Conservation (phyloP, 331 rosid genomes). For the Arachis monticola region DNA sequence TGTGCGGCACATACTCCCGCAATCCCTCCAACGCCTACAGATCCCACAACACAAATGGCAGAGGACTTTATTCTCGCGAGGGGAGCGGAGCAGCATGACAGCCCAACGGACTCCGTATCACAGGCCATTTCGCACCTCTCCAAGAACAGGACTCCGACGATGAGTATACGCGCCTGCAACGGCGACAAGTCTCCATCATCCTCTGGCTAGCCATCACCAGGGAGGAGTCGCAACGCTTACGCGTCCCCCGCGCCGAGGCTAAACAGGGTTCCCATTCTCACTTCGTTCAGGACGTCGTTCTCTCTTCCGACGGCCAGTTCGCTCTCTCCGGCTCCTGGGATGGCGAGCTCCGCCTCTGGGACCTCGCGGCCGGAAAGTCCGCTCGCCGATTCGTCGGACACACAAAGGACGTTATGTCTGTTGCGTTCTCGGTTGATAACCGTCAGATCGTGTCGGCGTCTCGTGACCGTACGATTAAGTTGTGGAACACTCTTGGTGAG, state of each 20-base stretch:
- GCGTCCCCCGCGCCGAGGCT: slow-evolving; percentile 94
- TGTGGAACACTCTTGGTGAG: too few species aligned
- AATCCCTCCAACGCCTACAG: too few species aligned
- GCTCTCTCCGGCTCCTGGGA: too few species aligned
- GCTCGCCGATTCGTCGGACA: too few species aligned
- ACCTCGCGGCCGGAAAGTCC: too few species aligned
- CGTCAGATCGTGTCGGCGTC: too few species aligned
- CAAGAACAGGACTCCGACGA: slow-evolving; percentile 81
- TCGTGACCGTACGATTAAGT: too few species aligned
- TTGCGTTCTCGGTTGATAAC: too few species aligned
- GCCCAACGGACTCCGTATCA: slow-evolving; percentile 92
- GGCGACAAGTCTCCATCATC: slow-evolving; percentile 93
- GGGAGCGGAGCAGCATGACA: slow-evolving; percentile 93
- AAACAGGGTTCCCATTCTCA: slow-evolving; percentile 88
- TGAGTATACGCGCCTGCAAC: slow-evolving; percentile 81
- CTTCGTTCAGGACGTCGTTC: slow-evolving; percentile 92
- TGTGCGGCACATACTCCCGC: too few species aligned
- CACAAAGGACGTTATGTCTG: too few species aligned
- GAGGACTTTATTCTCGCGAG: slow-evolving; percentile 77
- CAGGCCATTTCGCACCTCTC: slow-evolving; percentile 96
- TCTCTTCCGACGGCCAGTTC: slow-evolving; percentile 96
- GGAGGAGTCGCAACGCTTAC: slow-evolving; percentile 88
- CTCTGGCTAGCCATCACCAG: slow-evolving; percentile 86
- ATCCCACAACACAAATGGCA: slow-evolving; percentile 72
- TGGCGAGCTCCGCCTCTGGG: too few species aligned